Conservation (phyloP, 179 eudicot genomes). For the Gypsophila paniculata region DNA sequence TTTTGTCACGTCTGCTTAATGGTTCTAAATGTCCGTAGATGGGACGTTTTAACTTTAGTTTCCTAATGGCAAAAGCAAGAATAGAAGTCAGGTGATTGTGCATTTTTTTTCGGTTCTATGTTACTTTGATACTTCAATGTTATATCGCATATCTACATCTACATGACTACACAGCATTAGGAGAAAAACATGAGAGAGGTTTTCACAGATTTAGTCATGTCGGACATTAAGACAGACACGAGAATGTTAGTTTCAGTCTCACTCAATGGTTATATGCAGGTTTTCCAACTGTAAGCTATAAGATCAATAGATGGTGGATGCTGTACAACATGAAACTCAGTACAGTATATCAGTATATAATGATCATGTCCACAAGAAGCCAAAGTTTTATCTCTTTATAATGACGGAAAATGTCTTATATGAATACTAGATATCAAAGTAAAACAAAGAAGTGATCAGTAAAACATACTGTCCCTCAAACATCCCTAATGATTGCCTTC, state of each 20-base stretch:
- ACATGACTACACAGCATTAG: no score
- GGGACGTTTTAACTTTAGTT: neutral
- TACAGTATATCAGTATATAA: neutral
- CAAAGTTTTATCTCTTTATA: neutral
- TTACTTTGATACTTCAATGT: neutral
- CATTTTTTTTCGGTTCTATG: neutral
- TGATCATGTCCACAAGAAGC: neutral
- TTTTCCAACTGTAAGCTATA: neutral
- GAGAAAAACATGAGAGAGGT: no score
- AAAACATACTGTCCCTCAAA: conserved; percentile 1
- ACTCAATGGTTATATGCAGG: neutral
- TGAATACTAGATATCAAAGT: conserved; percentile 3
- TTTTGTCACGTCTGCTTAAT: neutral
- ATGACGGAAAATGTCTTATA: conserved; percentile 1
- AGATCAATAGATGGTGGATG: neutral
- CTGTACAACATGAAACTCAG: neutral
- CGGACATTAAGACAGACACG: neutral
- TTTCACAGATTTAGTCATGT: neutral
- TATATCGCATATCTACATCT: no score
- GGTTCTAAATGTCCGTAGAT: no score
- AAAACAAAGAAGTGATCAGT: neutral
- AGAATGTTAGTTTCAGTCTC: neutral
- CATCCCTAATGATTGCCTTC: neutral
- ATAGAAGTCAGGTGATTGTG: neutral
- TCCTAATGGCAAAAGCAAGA: neutral